Evolutionary conservation across 805 yeast genomes (phyloP), one percentile per base, ranked within the genome.

Genomic region (Torulaspora quercuum): DNA sequence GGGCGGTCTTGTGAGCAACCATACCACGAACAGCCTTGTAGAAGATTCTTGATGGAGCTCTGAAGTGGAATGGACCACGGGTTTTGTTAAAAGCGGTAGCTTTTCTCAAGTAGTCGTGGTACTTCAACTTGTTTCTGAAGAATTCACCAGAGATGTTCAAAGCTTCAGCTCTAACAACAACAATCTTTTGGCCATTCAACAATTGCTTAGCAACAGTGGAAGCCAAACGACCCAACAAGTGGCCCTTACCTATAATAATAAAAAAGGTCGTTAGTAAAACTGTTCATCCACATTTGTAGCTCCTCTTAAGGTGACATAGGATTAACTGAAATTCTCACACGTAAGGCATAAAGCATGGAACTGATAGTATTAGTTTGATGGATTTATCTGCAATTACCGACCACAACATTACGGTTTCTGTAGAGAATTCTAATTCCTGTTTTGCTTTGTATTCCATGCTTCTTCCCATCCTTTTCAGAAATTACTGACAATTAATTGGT

Each of bases 31-130:
- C 74, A 67, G 99, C 97, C 84, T 92, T 92, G 94, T 89, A 89
- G 76, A 92, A 88, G 75, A 92, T 90, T 78, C 97, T 88, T 52
- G 97, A 89, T 73, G 99, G 99, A 52, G 99, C 99, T 77, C 97
- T 92, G 95, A 92, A 92, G 73, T 92, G 99, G 97, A 90, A 92
- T 67, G 97, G 97, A 78, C 98, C 99, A 72, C 88, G 83, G 66
- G 79, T 82, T 78, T 88, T 88, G 95, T 92, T 92, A 89, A 72
- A 92, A 77, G 95, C 84, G 69, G 98, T 89, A 64, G 94, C 85
- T 82, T 92, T 92, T 82, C 98, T 89, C 75, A 92, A 83, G 88
- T 89, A 92, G 71, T 94, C 99, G 75, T 89, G 97, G 92, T 88
- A 92, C 85, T 92, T 92, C 75, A 90, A 83, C 78, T 92, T 92